A percentile compares a stretch with the other conserved stretches of the same genome.
Evolutionary conservation across 2,329 filamentous ascomycete species (phyloP).

Genomic region (Pseudogymnoascus sp.): DNA sequence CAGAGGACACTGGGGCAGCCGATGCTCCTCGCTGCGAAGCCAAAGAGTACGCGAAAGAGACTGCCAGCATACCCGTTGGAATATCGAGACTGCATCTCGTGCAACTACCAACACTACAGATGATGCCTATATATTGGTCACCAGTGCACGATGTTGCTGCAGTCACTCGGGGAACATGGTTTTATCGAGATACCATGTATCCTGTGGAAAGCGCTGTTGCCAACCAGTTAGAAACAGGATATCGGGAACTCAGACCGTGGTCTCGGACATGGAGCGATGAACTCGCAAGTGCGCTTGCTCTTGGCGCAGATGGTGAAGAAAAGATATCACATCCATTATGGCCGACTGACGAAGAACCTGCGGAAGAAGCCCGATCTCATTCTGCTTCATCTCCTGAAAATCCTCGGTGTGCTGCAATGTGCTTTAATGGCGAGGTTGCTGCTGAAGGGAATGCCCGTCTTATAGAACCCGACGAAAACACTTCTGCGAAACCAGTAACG

Average conservation of each 20-base stretch:
- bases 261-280: slow-evolving; percentile 91
- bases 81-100: slow-evolving; percentile 87
- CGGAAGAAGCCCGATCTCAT: slow-evolving; percentile 27
- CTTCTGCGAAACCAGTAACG: slow-evolving; percentile 2
- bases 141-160: slow-evolving; percentile 81
- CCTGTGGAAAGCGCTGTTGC: slow-evolving; percentile 79
- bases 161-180: slow-evolving; percentile 88
- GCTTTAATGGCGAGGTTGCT: slow-evolving; percentile 52
- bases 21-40: slow-evolving; percentile 23
- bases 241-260: slow-evolving; percentile 78
- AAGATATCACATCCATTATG: slow-evolving; percentile 78
- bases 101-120: slow-evolving; percentile 69
- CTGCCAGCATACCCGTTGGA: slow-evolving; percentile 68
- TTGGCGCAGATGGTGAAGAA: slow-evolving; percentile 82
- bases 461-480: slow-evolving; percentile 16
- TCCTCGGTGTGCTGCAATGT: slow-evolving; percentile 52
- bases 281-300: slow-evolving; percentile 79
- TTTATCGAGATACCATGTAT: slow-evolving; percentile 91
- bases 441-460: slow-evolving; percentile 41
- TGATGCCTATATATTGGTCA: slow-evolving; percentile 98
- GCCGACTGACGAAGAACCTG: slow-evolving; percentile 49
- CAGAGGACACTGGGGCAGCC: slow-evolving; percentile 13
- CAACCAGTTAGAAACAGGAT: slow-evolving; percentile 89
- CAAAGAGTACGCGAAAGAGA: slow-evolving; percentile 23
- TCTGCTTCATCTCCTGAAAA: slow-evolving; percentile 35